phyloP scores from a whole-genome alignment of 768 basidiomycete genomes.

The Mycena leptocephala region DNA sequence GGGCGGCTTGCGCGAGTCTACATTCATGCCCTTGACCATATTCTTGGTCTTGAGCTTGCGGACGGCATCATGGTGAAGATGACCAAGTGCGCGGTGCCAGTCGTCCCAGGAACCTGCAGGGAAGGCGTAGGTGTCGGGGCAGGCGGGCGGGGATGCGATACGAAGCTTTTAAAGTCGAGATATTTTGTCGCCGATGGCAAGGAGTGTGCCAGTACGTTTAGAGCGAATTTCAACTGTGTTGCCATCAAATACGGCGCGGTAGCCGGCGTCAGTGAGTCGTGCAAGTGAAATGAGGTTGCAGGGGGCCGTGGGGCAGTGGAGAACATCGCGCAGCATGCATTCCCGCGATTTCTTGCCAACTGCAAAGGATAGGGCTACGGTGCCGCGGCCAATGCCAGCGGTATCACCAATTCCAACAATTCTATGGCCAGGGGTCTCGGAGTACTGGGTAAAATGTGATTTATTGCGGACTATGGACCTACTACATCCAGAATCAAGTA shows the following conservation, averaged over 20 bases:
- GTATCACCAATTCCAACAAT: conserved; percentile 22
- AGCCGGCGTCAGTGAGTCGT: conserved; percentile 24
- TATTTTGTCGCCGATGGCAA: conserved; percentile 15
- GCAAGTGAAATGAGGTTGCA: conserved; percentile 14
- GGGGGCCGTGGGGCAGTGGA: conserved; percentile 22
- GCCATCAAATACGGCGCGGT: neutral
- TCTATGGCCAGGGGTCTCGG: conserved; percentile 31
- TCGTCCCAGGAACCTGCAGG: conserved; percentile 22
- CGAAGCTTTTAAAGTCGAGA: conserved; percentile 13
- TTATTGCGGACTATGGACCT: conserved; percentile 32
- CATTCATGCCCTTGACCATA: conserved; percentile 43
- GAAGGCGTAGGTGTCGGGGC: neutral
- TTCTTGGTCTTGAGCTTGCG: conserved; percentile 32
- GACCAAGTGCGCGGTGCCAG: conserved; percentile 48
- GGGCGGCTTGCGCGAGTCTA: conserved; percentile 34
- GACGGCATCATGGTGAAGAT: conserved; percentile 39
- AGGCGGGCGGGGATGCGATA: neutral
- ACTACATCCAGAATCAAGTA: conserved; percentile 36
- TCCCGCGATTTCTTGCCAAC: neutral
- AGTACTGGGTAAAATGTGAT: conserved; percentile 25
- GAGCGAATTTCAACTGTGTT: conserved; percentile 12
- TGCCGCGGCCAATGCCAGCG: conserved; percentile 23
- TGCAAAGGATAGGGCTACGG: conserved; percentile 19
- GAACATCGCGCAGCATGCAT: conserved; percentile 14
- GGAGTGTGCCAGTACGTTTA: neutral